Evolutionary conservation across 768 basidiomycete species (phyloP), one percentile per base, ranked within the genome.

Genomic region (Collybia sordida): DNA sequence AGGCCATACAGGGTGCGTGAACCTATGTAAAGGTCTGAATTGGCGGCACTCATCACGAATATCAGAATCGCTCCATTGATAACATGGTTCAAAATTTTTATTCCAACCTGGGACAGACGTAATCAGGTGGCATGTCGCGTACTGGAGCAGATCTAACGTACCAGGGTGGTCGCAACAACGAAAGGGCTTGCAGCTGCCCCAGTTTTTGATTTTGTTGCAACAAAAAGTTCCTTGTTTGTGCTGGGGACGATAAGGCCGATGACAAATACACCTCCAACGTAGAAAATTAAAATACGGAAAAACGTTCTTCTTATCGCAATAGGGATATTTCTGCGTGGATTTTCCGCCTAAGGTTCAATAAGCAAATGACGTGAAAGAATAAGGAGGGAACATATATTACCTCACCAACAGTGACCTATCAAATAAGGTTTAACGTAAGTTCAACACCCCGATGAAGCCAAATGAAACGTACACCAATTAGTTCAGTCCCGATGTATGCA

Each of bases 321-420:
- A 1, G 89, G 86, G 53, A 92, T 85, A 41, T 85, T 87, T 62
- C 78, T 79, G 52, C 86, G 72, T 27, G 88, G 88, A 65, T 90
- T 86, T 61, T 88, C 77, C 9, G 83, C 83, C 71, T 82, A 64
- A 6, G 9, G 41, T 22, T 43, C 50, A 22, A 44, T 53, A 22
- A 47, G 41, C n/a, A 39, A 31, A 45, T 27, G 5, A 14, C 19
- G 43, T 45, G 36, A 50, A 3, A 31, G 24, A 31, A 21, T 14
- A 15, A 24, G 4, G 28, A 38, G 25, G 11, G 11, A 15, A 49
- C 22, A 14, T 9, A 22, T 25, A 44, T 41, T 49, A 72, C 71
- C 59, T 78, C 76, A 58, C 76, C 76, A n/a, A 78, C 76, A 31
- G 76, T 77, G 3, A 75, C 69, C 69, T 69, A 28, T 39, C 38